Evolutionary conservation across 169 alveolate genomes (phyloP), one percentile per base, ranked within the genome.

Genomic region (Cryptosporidium felis): DNA sequence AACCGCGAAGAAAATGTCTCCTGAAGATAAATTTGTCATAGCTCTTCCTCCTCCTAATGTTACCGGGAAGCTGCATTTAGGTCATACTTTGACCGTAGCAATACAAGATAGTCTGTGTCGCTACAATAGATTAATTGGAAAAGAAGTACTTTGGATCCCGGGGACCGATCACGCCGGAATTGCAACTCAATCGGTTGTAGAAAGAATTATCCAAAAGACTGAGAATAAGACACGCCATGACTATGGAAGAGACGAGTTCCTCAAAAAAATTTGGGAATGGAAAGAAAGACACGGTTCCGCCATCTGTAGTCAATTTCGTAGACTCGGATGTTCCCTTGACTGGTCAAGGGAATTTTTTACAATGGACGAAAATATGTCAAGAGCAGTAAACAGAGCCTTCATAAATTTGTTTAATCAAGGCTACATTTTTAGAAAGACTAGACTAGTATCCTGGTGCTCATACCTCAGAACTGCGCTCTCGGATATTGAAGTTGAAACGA

Each of bases 21-120:
- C 5, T 0, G 66, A 46, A 8, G 56, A 74, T 42, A 93, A 95
- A 80, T 96, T 94, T 89, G 95, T 96, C 18, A 96, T 97, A 96
- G 94, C 97, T 46, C 93, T 98, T 23, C 99, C 99, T 9, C 99
- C 99, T 14, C 99, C 99, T 4, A 98, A 98, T 88, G 99, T 98
- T 28, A 98, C 99, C 5, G 99, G 99, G n/a, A 94, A 98, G 38
- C 93, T 98, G 28, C 99, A 98, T 90, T 92, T 98, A 66, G 99
- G 99, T 9, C 99, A 98, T 90, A 98, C 99, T 0, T 91, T 98
- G 65, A 98, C 99, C 80, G 94, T 96, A 21, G 99, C 99, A 10
- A 97, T 98, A 42, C 99, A 98, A 88, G 99, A 98, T 89, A 89
- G 99, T 21, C 91, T 98, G 59, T 94, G 97, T 21, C 90, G 99